Base-by-base conservation (phyloP, 768 basidiomycete species). In the Kwoniella shandongensis region DNA sequence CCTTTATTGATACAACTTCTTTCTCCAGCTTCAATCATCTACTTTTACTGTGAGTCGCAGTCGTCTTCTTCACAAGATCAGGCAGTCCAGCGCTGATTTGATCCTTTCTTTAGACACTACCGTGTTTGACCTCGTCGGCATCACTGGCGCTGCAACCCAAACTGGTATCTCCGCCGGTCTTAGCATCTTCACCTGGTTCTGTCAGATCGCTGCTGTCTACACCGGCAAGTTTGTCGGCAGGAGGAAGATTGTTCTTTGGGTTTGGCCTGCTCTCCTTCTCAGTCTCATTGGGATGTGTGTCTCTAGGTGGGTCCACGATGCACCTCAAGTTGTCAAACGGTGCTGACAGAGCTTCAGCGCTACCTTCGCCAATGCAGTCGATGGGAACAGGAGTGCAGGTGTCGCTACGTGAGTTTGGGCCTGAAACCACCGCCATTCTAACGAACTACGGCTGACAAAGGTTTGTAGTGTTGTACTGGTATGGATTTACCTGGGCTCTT, bases 81-180 rank as follows among this genome's bases (percentile, higher is more conserved):
- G 23, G 44, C n/a, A 22, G 44, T 15, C 8, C 13, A 7, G 15
- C 5, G 23, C 44, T 29, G 44, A 29, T 22, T 25, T 27, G 20
- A 18, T 3, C 35, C 13, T 7, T 20, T 5, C 40, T 35, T 29
- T 26, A 63, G 59, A 70, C 58, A 62, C 64, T 18, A 61, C 62
- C 36, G 65, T 77, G 35, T 75, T 77, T 54, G 62, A 66, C 13
- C 63, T 61, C 5, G 77, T 77, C 47, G 77, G 77, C 20, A 77
- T 79, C 56, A 78, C 75, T 23, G 64, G 70, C 51, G 47, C 77
- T 0, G 66, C 73, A 3, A 70, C 71, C 15, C 78, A 78, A 54
- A 78, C 77, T n/a, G 78, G 78, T 38, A 76, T 79, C 67, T 64
- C 67, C 30, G 75, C 75, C 26, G 78, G 75, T 20, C 66, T 77